phyloP scores from a whole-genome alignment of 2,329 filamentous ascomycete genomes.

The Xylaria digitata region DNA sequence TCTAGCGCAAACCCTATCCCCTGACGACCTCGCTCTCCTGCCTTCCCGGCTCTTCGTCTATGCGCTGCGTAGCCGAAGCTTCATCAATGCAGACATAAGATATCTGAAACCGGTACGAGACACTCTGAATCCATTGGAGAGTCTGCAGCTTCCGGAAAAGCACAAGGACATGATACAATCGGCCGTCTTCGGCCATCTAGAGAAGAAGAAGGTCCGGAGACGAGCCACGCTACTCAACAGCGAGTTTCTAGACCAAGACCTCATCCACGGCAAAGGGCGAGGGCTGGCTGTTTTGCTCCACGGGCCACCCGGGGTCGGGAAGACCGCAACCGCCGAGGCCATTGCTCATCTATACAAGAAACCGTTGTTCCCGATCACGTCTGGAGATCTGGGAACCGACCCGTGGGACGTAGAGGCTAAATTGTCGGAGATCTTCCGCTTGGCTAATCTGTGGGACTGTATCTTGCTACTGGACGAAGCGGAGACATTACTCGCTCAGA shows the following conservation, averaged over 20 bases:
- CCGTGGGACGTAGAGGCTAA: constrained; percentile 40
- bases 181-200: constrained; percentile 38
- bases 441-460: constrained; percentile 40
- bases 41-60: constrained; percentile 38
- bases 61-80: constrained; percentile 36
- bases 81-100: constrained; percentile 37
- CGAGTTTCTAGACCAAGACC: constrained; percentile 36
- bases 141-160: constrained; percentile 37
- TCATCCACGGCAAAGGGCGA: constrained; percentile 37
- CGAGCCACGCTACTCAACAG: constrained; percentile 37
- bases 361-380: constrained; percentile 38
- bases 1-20: constrained; percentile 26
- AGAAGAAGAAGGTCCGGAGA: constrained; percentile 40
- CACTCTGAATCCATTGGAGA: constrained; percentile 36
- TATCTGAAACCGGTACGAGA: constrained; percentile 33
- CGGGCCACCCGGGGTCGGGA: constrained; percentile 38
- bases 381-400: constrained; percentile 38
- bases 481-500: constrained; percentile 38
- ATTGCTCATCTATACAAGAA: constrained; percentile 37
- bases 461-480: constrained; percentile 41
- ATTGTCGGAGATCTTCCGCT: constrained; percentile 36
- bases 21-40: constrained; percentile 35
- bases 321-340: constrained; percentile 39
- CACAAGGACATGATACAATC: constrained; percentile 40
- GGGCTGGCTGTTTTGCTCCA: constrained; percentile 38